Evolutionary conservation across 2,329 filamentous ascomycete species (phyloP), one percentile per base, ranked within the genome.

Genomic region (Aspergillus puulaauensis): DNA sequence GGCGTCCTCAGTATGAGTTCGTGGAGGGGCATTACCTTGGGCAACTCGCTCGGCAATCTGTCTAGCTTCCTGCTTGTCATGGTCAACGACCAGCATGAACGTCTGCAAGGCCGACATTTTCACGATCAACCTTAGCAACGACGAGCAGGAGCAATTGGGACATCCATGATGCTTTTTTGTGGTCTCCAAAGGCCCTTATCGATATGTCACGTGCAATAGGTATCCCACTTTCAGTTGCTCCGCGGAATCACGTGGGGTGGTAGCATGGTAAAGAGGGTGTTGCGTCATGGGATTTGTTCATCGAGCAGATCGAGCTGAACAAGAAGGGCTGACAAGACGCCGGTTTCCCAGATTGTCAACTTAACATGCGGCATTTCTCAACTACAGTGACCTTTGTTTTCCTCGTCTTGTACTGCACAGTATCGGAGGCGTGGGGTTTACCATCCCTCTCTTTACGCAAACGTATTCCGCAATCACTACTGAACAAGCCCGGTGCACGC

Each of bases 91-190:
- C 65, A 82, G 71, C 69, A 82, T 70, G 63, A 79, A 82, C 23
- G 73, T 75, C 71, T 79, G 78, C 61, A 79, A 66, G 61, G 78
- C 79, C 58, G 77, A 79, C 76, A 80, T 80, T 56, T 66, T 77
- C 60, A 56, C 58, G 56, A 64, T 63, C 41, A 44, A 48, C 50
- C 51, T 19, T 45, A 33, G 12, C 33, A 43, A 21, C 19, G 46
- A 54, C 33, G 51, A 35, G 33, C 45, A 31, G 47, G 27, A 46
- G 56, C 52, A 48, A 56, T 65, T 61, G 57, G 57, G 54, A 57
- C 54, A 52, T 40, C 61, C 57, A 60, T 63, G 58, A 61, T 57
- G 60, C 64, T 55, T 63, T 67, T 67, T 60, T 62, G 62, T 56
- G 55, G 48, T 49, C 49, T 14, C 31, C 56, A 19, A 59, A 52